Evolutionary conservation across 768 basidiomycete species (phyloP), one percentile per base, ranked within the genome.

Genomic region (Crassisporium funariophilum): DNA sequence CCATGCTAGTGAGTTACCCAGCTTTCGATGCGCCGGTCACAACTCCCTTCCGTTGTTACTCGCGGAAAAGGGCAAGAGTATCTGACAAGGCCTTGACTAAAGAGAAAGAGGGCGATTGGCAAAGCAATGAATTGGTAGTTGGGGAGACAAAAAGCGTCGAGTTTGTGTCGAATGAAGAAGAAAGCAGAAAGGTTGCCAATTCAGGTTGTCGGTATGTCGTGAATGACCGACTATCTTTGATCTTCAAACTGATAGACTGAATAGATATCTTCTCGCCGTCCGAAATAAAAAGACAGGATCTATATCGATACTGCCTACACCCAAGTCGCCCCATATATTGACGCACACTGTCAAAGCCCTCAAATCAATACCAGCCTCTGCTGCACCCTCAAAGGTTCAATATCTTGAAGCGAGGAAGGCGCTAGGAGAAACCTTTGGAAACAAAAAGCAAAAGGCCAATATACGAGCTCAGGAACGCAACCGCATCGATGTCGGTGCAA

Each of bases 361-460:
- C 36, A 93, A 94, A 66, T 76, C 77, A 24, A 71, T 83, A 29
- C 64, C 74, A 13, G 71, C 79, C 11, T 67, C 77, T 4, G 67
- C 73, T 10, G 76, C 77, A 6, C 76, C 82, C 12, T 65, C 72
- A 7, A 69, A 79, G 39, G 55, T 73, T 37, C 78, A 83, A 48
- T 82, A 78, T 47, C 69, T 77, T 31, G 76, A 84, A 41, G 86
- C 85, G 12, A 78, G 85, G 33, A 88, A 80, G 44, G 75, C 81
- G n/a, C 79, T 99, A 1, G 94, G 95, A 23, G 86, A 93, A 64
- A 82, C 88, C 1, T 99, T 99, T 54, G 95, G 95, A 16, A 95
- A 94, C 19, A 91, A 93, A 70, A 98, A 97, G 63, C 91, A 93
- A 35, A 88, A 91, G 65, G 81, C 82, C 8, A 84, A 82, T 21